phyloP scores from a whole-genome alignment of 495 filamentous ascomycete genomes.

The Geopyxis carbonaria region DNA sequence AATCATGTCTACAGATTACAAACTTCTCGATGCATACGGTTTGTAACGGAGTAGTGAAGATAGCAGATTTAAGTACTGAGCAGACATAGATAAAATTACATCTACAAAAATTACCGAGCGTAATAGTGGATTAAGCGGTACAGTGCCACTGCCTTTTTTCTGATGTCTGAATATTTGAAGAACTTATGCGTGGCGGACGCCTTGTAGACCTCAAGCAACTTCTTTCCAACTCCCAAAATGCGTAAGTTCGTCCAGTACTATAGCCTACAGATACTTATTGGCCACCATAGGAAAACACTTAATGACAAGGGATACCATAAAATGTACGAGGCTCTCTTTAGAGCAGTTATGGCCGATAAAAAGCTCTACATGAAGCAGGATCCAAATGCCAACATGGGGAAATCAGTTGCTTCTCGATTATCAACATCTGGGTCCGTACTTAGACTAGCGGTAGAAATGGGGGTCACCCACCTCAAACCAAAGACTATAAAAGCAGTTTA shows the following conservation, averaged over 20 bases:
- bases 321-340: constrained; percentile 69
- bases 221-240: constrained; percentile 39
- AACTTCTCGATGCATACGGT: constrained; percentile 1
- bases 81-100: background rate
- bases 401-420: constrained; percentile 35
- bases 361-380: constrained; percentile 38
- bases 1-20: constrained; percentile 1
- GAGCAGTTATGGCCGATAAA: constrained; percentile 47
- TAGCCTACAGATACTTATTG: background rate
- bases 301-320: constrained; percentile 64
- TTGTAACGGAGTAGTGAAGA: background rate
- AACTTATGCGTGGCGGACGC: too few species aligned
- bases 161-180: constrained; percentile 4
- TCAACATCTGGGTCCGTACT: constrained; percentile 54
- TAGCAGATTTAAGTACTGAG: background rate
- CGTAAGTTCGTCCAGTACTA: constrained; percentile 1
- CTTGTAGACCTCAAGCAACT: constrained; percentile 49
- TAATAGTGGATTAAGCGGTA: background rate
- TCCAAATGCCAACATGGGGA: constrained; percentile 31
- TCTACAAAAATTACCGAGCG: background rate
- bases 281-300: constrained; percentile 22
- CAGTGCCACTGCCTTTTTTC: constrained; percentile 5
- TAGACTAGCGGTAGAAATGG: constrained; percentile 50
- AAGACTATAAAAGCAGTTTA: constrained; percentile 64
- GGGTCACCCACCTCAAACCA: constrained; percentile 45